Evolutionary conservation across 106 monocot species (phyloP).

Genomic region (Xerophyta viscosa): DNA sequence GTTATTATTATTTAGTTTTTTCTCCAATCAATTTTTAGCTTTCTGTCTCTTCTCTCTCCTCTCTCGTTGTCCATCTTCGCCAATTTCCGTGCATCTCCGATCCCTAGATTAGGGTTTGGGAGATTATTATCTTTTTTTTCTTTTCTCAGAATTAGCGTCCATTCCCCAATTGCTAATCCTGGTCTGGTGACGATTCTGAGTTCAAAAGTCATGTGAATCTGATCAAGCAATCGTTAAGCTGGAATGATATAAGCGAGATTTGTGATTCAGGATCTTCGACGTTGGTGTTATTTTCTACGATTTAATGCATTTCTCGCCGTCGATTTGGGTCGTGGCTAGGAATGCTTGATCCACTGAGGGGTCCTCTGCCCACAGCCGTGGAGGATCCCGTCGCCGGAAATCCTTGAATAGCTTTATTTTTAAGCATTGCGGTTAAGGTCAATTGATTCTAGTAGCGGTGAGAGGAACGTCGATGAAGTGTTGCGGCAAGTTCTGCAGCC

Average conservation of each 20-base stretch:
- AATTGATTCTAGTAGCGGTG: too few relatives aligned
- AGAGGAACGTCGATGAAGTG: too few relatives aligned
- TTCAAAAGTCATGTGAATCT: background rate
- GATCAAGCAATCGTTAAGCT: background rate
- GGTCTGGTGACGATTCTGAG: background rate
- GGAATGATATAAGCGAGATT: background rate
- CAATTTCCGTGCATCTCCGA: conserved; percentile 3
- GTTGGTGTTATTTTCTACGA: too few relatives aligned
- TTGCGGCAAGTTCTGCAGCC: too few relatives aligned
- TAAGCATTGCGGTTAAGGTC: too few relatives aligned
- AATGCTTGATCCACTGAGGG: conserved; percentile 39
- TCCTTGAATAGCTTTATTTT: too few relatives aligned
- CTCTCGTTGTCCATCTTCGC: background rate
- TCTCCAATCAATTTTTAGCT: too few relatives aligned
- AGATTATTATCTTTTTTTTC: background rate
- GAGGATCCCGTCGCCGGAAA: conserved; percentile 34
- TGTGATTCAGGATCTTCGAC: background rate
- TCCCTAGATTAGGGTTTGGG: background rate
- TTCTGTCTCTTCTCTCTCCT: background rate
- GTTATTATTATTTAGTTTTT: too few relatives aligned
- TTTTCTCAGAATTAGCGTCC: too few relatives aligned
- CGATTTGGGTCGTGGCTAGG: conserved; percentile 1
- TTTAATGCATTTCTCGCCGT: background rate
- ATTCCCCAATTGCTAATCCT: too few relatives aligned
- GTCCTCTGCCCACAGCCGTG: conserved; percentile 34